Evolutionary conservation across 2,329 filamentous ascomycete genomes (phyloP), one percentile per base, ranked within the genome.

Genomic region (Setomelanomma holmii): DNA sequence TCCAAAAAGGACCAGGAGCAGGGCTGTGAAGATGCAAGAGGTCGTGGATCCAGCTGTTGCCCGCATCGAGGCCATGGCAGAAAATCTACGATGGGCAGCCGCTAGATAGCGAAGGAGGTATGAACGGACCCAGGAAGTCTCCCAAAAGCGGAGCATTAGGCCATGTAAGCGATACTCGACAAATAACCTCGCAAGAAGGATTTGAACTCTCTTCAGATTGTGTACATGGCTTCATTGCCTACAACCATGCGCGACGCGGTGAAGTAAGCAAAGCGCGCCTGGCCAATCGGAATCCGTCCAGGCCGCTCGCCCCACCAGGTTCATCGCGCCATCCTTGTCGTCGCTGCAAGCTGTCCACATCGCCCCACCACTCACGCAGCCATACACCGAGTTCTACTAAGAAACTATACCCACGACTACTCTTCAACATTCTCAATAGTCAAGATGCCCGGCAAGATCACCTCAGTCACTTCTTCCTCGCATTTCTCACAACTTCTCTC

Each of bases 401-500:
- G n/a, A n/a, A n/a, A n/a, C n/a, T 17, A 16, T 8, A 36, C n/a
- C 14, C 17, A 33, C n/a, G n/a, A n/a, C n/a, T n/a, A n/a, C 23
- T 5, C 14, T 10, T 17, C 39, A 42, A 40, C 23, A 38, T 22
- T 34, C 27, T 19, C 16, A 19, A 39, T 24, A 34, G 38, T 48
- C 58, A 63, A 20, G 2, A 72, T 72, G 68, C 53, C 68, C 2
- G 65, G 65, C 51, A 71, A 72, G 24, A 73, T 73, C 53, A 62
- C 66, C 40, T 46, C 60, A 40, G 65, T 74, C 38, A 71, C 63
- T 41, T 72, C 69, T 6, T 56, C 64, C 45, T 56, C 71, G 17
- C 72, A 75, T 55, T 74, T 75, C 64, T 63, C 66, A 23, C 68
- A 62, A 34, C 66, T 75, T 22, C 62, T 75, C 44, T 65, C 63